Conservation (phyloP, 169 alveolate species). For the Perkinsus chesapeaki region DNA sequence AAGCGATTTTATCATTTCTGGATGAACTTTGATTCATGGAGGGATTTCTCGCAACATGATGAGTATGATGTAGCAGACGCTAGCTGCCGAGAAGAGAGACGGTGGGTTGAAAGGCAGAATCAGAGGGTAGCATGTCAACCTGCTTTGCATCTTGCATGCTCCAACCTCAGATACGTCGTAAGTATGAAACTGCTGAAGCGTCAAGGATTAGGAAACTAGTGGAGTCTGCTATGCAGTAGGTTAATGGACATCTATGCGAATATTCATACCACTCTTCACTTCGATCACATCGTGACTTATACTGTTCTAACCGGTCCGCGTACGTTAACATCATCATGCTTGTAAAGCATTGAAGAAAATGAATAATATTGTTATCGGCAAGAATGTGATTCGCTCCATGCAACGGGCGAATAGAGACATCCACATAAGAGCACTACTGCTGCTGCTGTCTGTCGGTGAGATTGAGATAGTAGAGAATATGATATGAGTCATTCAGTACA, state of each 20-base stretch:
- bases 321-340: not conserved
- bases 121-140: not conserved
- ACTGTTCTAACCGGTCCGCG: too few relatives aligned
- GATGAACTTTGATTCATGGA: constrained; percentile 58
- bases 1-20: constrained; percentile 58
- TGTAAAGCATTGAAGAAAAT: too few relatives aligned
- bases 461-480: too few relatives aligned
- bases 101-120: constrained; percentile 67
- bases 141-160: not conserved
- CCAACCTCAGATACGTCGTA: constrained; percentile 32
- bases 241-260: not conserved
- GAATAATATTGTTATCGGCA: too few relatives aligned
- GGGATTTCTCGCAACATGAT: constrained; percentile 63
- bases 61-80: constrained; percentile 64
- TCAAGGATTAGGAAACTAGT: constrained; percentile 55
- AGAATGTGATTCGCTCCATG: too few relatives aligned
- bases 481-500: too few relatives aligned
- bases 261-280: too few relatives aligned
- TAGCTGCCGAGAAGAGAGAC: constrained; percentile 58
- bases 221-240: constrained; percentile 37
- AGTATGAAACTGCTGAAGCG: constrained; percentile 51
- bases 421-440: too few relatives aligned
- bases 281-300: not conserved
- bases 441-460: too few relatives aligned
- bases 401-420: too few relatives aligned